Percentiles rank a stretch among this genome's conserved stretches.
Conservation (phyloP, 495 filamentous ascomycete species). For the Thozetella sp. region DNA sequence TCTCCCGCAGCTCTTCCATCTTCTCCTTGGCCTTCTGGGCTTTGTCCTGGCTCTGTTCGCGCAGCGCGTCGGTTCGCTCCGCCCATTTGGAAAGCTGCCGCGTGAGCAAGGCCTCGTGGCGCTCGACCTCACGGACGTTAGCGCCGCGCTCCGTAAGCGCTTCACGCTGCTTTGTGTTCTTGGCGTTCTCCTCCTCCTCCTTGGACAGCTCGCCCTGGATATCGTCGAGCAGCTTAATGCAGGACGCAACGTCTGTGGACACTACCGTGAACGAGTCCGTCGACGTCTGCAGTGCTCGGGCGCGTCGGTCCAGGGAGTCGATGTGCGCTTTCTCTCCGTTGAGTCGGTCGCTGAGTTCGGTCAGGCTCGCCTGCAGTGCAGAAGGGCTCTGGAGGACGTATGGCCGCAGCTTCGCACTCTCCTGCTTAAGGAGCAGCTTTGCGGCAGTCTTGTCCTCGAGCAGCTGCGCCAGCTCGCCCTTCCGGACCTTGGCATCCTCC, state of each 20-base stretch:
- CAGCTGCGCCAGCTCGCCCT: constrained; percentile 66
- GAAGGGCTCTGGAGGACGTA: constrained; percentile 89
- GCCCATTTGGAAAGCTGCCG: constrained; percentile 82
- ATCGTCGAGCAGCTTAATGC: constrained; percentile 87
- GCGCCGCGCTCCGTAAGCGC: constrained; percentile 85
- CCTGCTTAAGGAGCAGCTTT: constrained; percentile 61
- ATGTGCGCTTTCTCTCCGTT: constrained; percentile 77
- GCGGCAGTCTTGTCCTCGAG: constrained; percentile 81
- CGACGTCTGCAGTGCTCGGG: constrained; percentile 88
- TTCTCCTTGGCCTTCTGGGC: constrained; percentile 74
- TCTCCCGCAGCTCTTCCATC: constrained; percentile 85
- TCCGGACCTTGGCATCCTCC: constrained; percentile 74
- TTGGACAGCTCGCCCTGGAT: constrained; percentile 79
- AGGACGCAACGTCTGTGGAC: constrained; percentile 77
- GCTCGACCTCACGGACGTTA: constrained; percentile 87
- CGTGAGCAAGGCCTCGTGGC: constrained; percentile 79
- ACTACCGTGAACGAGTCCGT: constrained; percentile 87
- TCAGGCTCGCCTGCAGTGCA: constrained; percentile 77
- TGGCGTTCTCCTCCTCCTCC: constrained; percentile 84
- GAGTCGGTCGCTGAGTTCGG: constrained; percentile 77
- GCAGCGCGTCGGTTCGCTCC: constrained; percentile 80
- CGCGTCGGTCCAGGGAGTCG: constrained; percentile 81
- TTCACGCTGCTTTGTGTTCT: constrained; percentile 79
- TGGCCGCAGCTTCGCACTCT: constrained; percentile 83
- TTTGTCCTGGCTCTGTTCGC: constrained; percentile 78